phyloP scores from a whole-genome alignment of 768 basidiomycete genomes.

The Rhizopogon vesiculosus region DNA sequence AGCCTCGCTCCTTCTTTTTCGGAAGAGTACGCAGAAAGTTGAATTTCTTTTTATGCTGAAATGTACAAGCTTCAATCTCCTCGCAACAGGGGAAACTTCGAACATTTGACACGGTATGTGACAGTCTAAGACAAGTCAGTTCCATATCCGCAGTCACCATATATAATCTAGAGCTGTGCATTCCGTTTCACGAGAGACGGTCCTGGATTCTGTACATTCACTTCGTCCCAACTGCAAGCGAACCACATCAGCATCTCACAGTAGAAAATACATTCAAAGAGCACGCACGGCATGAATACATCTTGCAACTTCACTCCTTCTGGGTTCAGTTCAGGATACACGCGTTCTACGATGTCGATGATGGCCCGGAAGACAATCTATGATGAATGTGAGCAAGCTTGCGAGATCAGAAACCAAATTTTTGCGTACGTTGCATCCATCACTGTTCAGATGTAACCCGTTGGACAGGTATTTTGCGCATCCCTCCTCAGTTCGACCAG shows the following conservation, averaged over 20 bases:
- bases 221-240: slow-evolving; percentile 18
- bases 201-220: slow-evolving; percentile 17
- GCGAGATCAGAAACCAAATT: background rate
- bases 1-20: too few relatives aligned
- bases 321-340: slow-evolving; percentile 55
- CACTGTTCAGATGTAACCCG: slow-evolving; percentile 76
- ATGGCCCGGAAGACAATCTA: slow-evolving; percentile 68
- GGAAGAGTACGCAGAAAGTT: too few relatives aligned
- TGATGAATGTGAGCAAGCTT: background rate
- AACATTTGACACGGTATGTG: too few relatives aligned
- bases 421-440: slow-evolving; percentile 65
- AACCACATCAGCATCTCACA: slow-evolving; percentile 1
- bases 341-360: slow-evolving; percentile 47
- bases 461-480: slow-evolving; percentile 57
- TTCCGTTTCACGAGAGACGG: slow-evolving; percentile 15
- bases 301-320: slow-evolving; percentile 55
- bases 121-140: too few relatives aligned
- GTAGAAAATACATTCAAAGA: background rate
- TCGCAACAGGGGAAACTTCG: too few relatives aligned
- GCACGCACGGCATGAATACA: slow-evolving; percentile 58
- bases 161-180: background rate
- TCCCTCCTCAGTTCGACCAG: slow-evolving; percentile 53
- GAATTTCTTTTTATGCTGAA: too few relatives aligned
- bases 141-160: background rate
- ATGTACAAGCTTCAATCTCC: too few relatives aligned